Conservation (phyloP, 306 rosid genomes). For the Quercus alba region DNA sequence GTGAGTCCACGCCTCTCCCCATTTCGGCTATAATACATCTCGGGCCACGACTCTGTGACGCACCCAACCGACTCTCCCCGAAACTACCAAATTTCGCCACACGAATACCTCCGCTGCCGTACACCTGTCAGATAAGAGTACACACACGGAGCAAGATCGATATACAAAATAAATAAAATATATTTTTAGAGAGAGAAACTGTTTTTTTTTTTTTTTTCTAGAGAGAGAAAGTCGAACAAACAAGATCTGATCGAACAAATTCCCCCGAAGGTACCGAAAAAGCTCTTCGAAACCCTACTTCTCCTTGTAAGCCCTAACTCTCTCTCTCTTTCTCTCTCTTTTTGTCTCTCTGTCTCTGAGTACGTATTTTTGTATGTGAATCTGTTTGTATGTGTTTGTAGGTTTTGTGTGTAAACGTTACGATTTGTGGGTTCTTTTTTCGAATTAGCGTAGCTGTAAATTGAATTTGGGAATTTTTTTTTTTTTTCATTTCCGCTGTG, state of each 20-base stretch:
- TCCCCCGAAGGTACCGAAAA: slow-evolving; percentile 24
- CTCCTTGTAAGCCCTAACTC: slow-evolving; percentile 20
- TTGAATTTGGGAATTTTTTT: neutral
- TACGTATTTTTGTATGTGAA: neutral
- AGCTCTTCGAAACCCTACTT: slow-evolving; percentile 43
- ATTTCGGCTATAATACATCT: slow-evolving; percentile 41
- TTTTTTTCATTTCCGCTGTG: neutral
- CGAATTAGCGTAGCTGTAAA: neutral
- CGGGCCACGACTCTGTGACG: slow-evolving; percentile 49
- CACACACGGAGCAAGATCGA: slow-evolving; percentile 26
- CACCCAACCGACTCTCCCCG: slow-evolving; percentile 50
- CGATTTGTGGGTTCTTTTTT: slow-evolving; percentile 8
- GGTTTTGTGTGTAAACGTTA: neutral
- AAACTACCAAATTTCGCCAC: slow-evolving; percentile 31
- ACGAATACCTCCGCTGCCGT: slow-evolving; percentile 57
- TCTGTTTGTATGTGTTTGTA: neutral
- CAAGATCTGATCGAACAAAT: slow-evolving; percentile 67
- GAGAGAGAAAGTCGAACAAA: slow-evolving; percentile 32
- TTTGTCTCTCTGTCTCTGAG: neutral
- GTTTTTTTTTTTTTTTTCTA: neutral
- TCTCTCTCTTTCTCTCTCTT: neutral
- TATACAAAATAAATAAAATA: neutral
- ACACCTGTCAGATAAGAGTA: slow-evolving; percentile 68
- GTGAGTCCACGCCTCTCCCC: slow-evolving; percentile 32
- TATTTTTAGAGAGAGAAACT: slow-evolving; percentile 69